Evolutionary conservation across 345 rosid species (phyloP), one percentile per base, ranked within the genome.

Genomic region (Carallia pectinifolia): DNA sequence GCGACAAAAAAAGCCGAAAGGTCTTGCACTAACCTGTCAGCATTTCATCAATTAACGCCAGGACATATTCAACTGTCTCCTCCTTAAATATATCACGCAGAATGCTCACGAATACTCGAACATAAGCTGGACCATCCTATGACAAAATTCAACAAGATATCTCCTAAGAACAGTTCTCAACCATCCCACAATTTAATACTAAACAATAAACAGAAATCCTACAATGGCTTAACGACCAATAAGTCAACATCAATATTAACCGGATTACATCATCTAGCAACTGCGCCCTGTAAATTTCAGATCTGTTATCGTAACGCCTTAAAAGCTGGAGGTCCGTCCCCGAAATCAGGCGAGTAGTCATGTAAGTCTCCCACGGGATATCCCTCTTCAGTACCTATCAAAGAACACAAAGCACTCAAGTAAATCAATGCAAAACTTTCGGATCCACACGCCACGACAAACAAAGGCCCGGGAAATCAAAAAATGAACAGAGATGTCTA

Each of bases 331-430:
- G 97, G 77, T 85, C 91, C 7, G 94, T 81, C 53, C 89, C 92
- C 10, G 98, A 83, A 60, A 95, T 86, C 71, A 95, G 88, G 85
- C 92, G 88, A 37, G 99, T 95, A 56, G 87, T 80, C 97, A 86
- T 86, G 82, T 95, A 95, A n/a, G 98, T 86, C 85, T 90, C 98
- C 99, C 98, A 92, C 67, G 99, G 99, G 79, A 95, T 95, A 63
- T 90, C 99, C 81, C 99, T 86, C 86, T 77, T 86, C 81, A 95
- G 78, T 53, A 92, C 98, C 99, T 93, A 50, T 52, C 19, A 62
- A 39, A 69, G 71, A 71, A 65, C 10, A 75, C 15, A 17, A 31
- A 66, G 7, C 69, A 50, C 29, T 34, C 33, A 2, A 23, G 23
- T 23, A 23, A 61, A 52, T 18, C 27, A 17, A 61, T 64, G 71